Base-by-base conservation (phyloP, 495 filamentous ascomycete species). In the Pseudevernia furfuracea region DNA sequence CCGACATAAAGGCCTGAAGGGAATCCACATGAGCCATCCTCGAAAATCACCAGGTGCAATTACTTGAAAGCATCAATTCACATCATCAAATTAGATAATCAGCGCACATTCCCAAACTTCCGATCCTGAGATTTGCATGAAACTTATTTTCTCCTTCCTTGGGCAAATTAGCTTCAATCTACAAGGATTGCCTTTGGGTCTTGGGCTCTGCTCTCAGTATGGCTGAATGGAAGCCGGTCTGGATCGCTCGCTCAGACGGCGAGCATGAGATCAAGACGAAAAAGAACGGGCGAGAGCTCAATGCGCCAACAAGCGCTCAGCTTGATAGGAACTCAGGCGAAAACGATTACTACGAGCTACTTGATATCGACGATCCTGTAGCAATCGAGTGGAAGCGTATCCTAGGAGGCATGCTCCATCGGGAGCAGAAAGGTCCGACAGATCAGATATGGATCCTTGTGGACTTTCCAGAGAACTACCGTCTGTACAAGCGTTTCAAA, bases 401-500 rank as follows among this genome's bases (percentile, higher is more conserved):
- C 69, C 73, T 85, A 41, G 82, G 79, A 36, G 77, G 75, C 14
- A 80, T 83, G 79, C 70, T 84, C 19, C 72, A 77, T 55, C 64
- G 76, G 38, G 74, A 80, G 59, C 64, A 81, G 38, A 76, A 73
- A 30, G 62, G 56, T 25, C 62, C 55, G 8, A 69, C 70, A 36
- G 67, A 74, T 23, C 69, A 77, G 61, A 68, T 48, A 60, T 84
- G 76, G 70, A 80, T 84, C 25, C 73, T 87, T 1, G 74, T 71
- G 17, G 73, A 75, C 25, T 75, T 87, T 59, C 84, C 84, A 11
- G 79, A 83, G 49, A 77, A 80, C 61, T 87, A 86, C 67, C 73
- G 77, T 4, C 74, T 87, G 17, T 87, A 79, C 67, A 82, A 86
- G 68, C 83, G 84, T 64, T 73, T 82, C 60, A 81, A 76, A 68